These are phyloP conservation scores for Cucurbita ficifolia DNA, from an alignment of 306 rosid species.

Conservation along the genomic window DNA sequence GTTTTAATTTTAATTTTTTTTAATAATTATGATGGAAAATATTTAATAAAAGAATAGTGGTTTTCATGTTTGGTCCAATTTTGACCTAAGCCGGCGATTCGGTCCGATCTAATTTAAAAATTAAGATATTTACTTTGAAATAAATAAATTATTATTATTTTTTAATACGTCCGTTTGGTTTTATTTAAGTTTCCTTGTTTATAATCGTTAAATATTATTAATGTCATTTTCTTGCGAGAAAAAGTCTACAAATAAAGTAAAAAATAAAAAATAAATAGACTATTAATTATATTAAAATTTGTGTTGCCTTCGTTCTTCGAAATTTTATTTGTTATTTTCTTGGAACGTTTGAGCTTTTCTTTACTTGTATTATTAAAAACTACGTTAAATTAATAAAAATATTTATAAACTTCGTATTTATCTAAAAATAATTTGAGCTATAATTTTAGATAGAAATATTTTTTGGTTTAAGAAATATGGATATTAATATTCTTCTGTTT, in stretches of 20 bases:
- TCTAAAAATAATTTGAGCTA: too few relatives aligned
- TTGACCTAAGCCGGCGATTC: background rate
- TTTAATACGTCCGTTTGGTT: background rate
- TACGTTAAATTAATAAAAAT: too few relatives aligned
- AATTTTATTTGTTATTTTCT: too few relatives aligned
- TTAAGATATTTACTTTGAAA: background rate
- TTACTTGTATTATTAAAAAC: too few relatives aligned
- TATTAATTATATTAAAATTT: background rate
- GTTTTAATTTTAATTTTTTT: too few relatives aligned
- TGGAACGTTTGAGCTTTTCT: too few relatives aligned
- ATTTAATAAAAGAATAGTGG: background rate
- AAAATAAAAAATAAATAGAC: too few relatives aligned
- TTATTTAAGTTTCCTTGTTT: background rate
- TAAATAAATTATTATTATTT: background rate
- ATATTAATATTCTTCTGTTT: too few relatives aligned
- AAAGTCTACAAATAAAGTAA: background rate
- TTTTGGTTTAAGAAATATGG: too few relatives aligned
- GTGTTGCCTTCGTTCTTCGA: background rate
- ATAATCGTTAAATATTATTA: background rate
- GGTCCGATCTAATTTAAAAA: background rate
- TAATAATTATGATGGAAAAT: background rate
- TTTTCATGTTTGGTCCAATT: background rate
- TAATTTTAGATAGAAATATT: too few relatives aligned
- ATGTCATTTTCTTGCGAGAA: background rate
- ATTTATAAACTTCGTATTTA: too few relatives aligned